Evolutionary conservation across 2,329 filamentous ascomycete species (phyloP).

Genomic region (Xylariaceae sp.): DNA sequence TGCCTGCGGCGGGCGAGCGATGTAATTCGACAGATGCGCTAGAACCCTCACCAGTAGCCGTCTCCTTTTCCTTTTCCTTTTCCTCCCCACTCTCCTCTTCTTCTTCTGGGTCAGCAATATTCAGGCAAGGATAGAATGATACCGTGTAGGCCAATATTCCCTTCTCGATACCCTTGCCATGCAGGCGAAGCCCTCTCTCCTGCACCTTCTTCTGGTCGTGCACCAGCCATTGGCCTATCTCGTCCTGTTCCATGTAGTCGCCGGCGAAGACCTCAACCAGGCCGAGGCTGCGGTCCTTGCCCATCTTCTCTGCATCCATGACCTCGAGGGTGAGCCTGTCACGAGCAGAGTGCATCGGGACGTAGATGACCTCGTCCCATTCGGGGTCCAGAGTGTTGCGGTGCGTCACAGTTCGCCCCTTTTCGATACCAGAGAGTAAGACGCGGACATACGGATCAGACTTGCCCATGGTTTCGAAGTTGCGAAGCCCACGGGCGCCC

Average conservation of each 20-base stretch:
- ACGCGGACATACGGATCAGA: conserved; percentile 93
- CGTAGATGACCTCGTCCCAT: conserved; percentile 92
- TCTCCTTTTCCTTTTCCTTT: conserved; percentile 32
- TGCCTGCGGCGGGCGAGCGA: conserved; percentile 38
- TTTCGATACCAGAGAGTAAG: conserved; percentile 82
- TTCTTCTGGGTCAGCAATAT: conserved; percentile 83
- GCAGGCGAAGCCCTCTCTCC: conserved; percentile 65
- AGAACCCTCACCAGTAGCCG: conserved; percentile 22
- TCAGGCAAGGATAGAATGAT: conserved; percentile 84
- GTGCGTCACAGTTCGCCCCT: conserved; percentile 89
- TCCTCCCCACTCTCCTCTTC: conserved; percentile 54
- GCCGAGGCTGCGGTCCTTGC: conserved; percentile 84
- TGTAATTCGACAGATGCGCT: conserved; percentile 30
- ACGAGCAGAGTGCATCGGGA: conserved; percentile 78
- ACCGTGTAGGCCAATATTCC: conserved; percentile 76
- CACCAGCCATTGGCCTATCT: conserved; percentile 73
- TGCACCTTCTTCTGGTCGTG: conserved; percentile 68
- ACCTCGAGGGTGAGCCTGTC: conserved; percentile 87
- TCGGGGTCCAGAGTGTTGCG: conserved; percentile 92
- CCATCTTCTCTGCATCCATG: conserved; percentile 92
- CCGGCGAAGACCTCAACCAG: conserved; percentile 69
- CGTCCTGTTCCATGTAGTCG: conserved; percentile 74
- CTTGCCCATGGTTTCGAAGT: conserved; percentile 92
- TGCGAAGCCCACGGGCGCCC: conserved; percentile 75
- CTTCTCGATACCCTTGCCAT: conserved; percentile 68